A percentile compares a stretch with the other conserved stretches of the same genome.
Evolutionary conservation across 139 green algal genomes (phyloP).

Genomic region (Chlamydomonas applanata): DNA sequence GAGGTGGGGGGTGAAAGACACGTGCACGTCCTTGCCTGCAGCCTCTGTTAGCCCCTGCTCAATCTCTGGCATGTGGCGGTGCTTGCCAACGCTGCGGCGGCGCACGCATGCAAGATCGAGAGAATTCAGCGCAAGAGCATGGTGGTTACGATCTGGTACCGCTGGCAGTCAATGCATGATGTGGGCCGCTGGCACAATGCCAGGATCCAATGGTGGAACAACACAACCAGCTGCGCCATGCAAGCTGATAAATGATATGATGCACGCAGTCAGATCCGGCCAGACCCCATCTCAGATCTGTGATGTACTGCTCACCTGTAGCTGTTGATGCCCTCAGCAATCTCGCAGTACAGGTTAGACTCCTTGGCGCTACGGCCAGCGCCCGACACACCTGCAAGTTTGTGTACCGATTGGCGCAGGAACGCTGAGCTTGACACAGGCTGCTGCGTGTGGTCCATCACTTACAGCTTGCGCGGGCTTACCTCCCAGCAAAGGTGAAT

Average conservation of each 20-base stretch:
- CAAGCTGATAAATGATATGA: too few species aligned
- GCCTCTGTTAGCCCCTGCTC: constrained; percentile 89
- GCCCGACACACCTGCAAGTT: constrained; percentile 79
- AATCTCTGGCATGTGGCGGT: constrained; percentile 97
- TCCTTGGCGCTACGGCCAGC: constrained; percentile 89
- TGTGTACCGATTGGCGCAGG: background rate
- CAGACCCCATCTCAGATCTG: too few species aligned
- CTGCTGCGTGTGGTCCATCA: background rate
- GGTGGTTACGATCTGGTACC: too few species aligned
- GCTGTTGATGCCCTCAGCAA: constrained; percentile 65
- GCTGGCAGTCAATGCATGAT: too few species aligned
- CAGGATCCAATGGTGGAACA: background rate
- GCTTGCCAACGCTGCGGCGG: constrained; percentile 61
- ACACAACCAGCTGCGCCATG: background rate
- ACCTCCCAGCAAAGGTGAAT: too few species aligned
- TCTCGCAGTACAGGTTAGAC: constrained; percentile 91
- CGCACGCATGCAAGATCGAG: too few species aligned
- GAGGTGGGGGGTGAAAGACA: constrained; percentile 97
- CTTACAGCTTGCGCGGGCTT: too few species aligned
- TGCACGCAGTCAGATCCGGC: too few species aligned
- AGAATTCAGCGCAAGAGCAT: too few species aligned
- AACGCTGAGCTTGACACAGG: background rate
- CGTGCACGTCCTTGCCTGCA: constrained; percentile 60
- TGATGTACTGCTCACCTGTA: constrained; percentile 37
- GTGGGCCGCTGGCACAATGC: constrained; percentile 12